Conservation (phyloP, 345 rosid species). For the Pugionium dolabratum region DNA sequence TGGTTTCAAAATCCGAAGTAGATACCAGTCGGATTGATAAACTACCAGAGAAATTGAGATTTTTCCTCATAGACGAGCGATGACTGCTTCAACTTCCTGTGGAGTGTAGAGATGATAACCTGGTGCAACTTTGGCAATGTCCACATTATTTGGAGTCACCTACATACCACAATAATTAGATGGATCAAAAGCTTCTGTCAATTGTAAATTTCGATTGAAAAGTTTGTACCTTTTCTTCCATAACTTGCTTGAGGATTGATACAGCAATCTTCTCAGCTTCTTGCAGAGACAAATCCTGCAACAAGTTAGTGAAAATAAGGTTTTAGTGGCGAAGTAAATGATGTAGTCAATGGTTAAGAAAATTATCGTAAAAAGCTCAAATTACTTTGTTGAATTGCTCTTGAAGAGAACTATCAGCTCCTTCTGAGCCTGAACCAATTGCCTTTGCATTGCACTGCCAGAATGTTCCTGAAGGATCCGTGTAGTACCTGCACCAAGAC, state of each 20-base stretch:
- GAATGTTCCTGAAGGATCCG: slow-evolving; percentile 98
- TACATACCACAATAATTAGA: slow-evolving; percentile 35
- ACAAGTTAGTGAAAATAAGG: background rate
- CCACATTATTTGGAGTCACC: slow-evolving; percentile 96
- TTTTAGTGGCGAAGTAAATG: background rate
- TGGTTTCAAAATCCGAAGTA: background rate
- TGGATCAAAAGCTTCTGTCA: background rate
- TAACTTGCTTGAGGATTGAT: slow-evolving; percentile 92
- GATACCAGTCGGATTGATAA: slow-evolving; percentile 5
- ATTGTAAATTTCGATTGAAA: background rate
- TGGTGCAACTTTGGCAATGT: slow-evolving; percentile 87
- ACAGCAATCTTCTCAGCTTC: slow-evolving; percentile 93
- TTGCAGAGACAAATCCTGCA: slow-evolving; percentile 73
- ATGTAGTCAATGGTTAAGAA: background rate
- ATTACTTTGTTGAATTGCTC: slow-evolving; percentile 93
- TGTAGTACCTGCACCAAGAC: slow-evolving; percentile 63
- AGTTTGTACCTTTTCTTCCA: slow-evolving; percentile 89
- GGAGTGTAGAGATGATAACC: slow-evolving; percentile 88
- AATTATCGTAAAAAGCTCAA: background rate
- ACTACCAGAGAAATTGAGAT: background rate
- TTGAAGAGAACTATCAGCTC: slow-evolving; percentile 94
- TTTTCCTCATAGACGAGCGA: slow-evolving; percentile 61
- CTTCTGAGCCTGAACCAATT: slow-evolving; percentile 98
- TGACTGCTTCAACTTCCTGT: slow-evolving; percentile 89
- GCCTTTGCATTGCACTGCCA: slow-evolving; percentile 99